Base-by-base conservation (phyloP, 352 stramenopile species). In the Phytophthora europaea region DNA sequence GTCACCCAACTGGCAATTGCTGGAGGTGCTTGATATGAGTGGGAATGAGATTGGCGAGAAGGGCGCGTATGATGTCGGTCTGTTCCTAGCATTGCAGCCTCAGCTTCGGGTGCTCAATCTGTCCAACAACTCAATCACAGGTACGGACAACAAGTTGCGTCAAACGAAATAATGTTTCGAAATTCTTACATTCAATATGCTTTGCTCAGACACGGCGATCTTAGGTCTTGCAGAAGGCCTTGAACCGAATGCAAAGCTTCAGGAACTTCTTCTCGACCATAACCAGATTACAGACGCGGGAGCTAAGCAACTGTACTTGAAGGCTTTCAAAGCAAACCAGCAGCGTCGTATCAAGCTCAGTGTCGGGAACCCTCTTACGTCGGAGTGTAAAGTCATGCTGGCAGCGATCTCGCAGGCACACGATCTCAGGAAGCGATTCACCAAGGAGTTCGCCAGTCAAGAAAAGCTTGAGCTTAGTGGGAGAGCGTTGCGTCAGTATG, bases 1-100 rank as follows among this genome's bases (percentile, higher is more conserved):
- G 51, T 78, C 62, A 55, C 77, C 22, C 3, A 77, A 63, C 53
- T 89, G 60, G 76, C 53, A 67, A 7, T 4, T 54, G 1, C 65
- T 94, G 6, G 66, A 85, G 56, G 64, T 79, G 18, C 77, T 94
- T 7, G 74, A 93, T 45, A 71, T 94, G 16, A 89, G 80, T 43
- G 77, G 72, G 1, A 92, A 94, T 34, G 65, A 74, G 8, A 80
- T 94, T 36, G 77, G 70, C 6, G 67, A 78, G 43, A 65, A 45
- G 4, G 85, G 82, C 4, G 65, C 75, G 3, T 78, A 67, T 31
- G 75, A 88, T 3, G 62, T 91, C 7, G 83, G 78, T 2, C 23
- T 83, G 33, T 88, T 88, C 48, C 47, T 93, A 3, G 72, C 77
- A 10, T 52, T 86, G 6, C 79, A 87, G 6, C 69, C 76, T 12